These are phyloP conservation scores for Larix kaempferi DNA, from an alignment of 75 land plant species.

Conservation along the genomic window DNA sequence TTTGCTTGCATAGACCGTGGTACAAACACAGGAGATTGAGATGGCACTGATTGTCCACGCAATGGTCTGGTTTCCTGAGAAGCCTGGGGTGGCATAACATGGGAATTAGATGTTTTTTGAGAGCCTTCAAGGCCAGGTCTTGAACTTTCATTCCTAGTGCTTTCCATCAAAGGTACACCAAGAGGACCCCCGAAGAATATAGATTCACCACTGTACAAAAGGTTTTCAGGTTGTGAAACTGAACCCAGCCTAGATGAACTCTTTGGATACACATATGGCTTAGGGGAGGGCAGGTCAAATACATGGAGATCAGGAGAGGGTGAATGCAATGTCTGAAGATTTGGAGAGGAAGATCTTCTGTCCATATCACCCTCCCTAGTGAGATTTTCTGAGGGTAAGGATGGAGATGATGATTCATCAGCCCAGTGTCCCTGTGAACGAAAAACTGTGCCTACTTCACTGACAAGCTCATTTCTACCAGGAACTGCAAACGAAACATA, in stretches of 20 bases:
- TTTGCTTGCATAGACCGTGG: slow-evolving; percentile 26
- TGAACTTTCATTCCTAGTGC: slow-evolving; percentile 7
- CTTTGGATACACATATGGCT: neutral
- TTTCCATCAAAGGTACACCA: slow-evolving; percentile 23
- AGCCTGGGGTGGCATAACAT: slow-evolving; percentile 15
- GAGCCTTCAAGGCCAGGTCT: slow-evolving; percentile 9
- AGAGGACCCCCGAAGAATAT: slow-evolving; percentile 83
- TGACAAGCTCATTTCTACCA: neutral
- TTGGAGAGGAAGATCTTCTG: neutral
- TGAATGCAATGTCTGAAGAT: slow-evolving; percentile 2
- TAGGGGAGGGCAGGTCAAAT: neutral
- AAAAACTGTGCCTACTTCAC: neutral
- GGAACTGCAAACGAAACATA: slow-evolving; percentile 39
- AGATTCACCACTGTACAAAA: slow-evolving; percentile 52
- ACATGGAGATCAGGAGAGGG: neutral
- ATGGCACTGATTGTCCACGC: slow-evolving; percentile 30
- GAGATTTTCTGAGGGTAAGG: neutral
- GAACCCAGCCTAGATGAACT: neutral
- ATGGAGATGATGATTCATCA: slow-evolving; percentile 15
- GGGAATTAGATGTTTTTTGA: slow-evolving; percentile 13
- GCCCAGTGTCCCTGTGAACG: slow-evolving; percentile 18
- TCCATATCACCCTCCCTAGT: neutral
- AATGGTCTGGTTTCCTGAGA: neutral
- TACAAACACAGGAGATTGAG: slow-evolving; percentile 60
- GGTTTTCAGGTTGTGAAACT: slow-evolving; percentile 16